Base-by-base conservation (phyloP, 2,329 filamentous ascomycete genomes). In the Cladosporium sp. region DNA sequence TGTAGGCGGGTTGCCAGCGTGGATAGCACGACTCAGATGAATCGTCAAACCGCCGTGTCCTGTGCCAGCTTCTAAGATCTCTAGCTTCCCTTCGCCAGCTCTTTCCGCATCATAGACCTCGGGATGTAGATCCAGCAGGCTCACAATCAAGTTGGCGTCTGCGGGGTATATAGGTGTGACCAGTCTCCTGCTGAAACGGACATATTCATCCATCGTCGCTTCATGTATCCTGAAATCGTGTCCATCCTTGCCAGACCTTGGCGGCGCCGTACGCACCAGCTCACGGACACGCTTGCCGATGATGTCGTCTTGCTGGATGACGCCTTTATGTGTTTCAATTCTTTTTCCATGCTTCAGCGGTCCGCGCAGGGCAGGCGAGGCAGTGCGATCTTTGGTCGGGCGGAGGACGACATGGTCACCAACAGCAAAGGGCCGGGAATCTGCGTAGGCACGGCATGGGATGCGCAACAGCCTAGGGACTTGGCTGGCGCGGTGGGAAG, bases 11-110 rank as follows among this genome's bases (percentile, higher is more conserved):
- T 93, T 93, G 21, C 87, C 89, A 53, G 86, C 91, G 74, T 93
- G 89, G 55, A 95, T 86, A 2, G 91, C 90, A 62, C 90, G 85
- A 33, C 91, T 88, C 26, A 95, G 82, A 73, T 93, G 86, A 5
- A 95, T 78, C 0, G 91, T 94, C 66, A 95, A 78, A 37, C 89
- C 88, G 66, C 91, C 92, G 81, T 93, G 91, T n/a, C 91, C 92
- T 3, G 91, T 95, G 18, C 92, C 91, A 56, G 91, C 91, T 78
- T 95, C 92, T 62, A 95, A 88, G 53, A 95, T 91, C 74, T 94
- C 90, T 14, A 93, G 76, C 0, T 83, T 85, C 44, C 68, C 59
- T 11, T 68, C 68, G 7, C 74, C 73, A 10, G 73, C 72, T 6
- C 72, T 69, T 16, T 77, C 71, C 16, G 52, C 65, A 14, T 78